Percentiles rank a stretch among this genome's conserved stretches.
phyloP scores from a whole-genome alignment of 2,329 filamentous ascomycete genomes.

The Bipolaris zeicola region DNA sequence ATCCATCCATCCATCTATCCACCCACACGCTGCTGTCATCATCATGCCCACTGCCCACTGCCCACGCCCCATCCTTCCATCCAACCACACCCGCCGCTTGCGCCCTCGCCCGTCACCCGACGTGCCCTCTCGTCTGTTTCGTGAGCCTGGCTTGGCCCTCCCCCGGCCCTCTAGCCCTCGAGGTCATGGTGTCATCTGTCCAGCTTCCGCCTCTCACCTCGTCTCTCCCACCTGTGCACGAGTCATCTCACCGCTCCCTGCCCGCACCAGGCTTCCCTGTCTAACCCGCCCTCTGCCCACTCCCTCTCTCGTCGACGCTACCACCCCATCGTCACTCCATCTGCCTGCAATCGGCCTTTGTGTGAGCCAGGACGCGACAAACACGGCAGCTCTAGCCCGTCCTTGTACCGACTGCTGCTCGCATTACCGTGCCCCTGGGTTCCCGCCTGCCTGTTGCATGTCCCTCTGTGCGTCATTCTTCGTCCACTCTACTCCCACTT shows the following conservation, averaged over 20 bases:
- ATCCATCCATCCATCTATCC: background rate
- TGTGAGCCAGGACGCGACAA: conserved; percentile 23
- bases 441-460: conserved; percentile 5
- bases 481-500: conserved; percentile 2
- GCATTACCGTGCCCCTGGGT: conserved; percentile 27
- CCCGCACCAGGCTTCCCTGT: conserved; percentile 30
- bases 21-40: background rate
- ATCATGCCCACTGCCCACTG: background rate
- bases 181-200: conserved; percentile 44
- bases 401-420: conserved; percentile 23
- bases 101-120: conserved; percentile 41
- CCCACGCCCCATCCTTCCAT: conserved; percentile 1
- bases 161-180: conserved; percentile 9
- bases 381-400: conserved; percentile 38
- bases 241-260: conserved; percentile 47
- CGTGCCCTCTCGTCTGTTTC: conserved; percentile 22
- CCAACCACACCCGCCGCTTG: conserved; percentile 13
- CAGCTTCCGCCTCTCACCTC: conserved; percentile 31
- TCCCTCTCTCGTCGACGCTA: conserved; percentile 34
- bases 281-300: conserved; percentile 19
- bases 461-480: conserved; percentile 23
- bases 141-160: conserved; percentile 26
- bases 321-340: conserved; percentile 28
- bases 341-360: conserved; percentile 30
- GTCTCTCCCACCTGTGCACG: conserved; percentile 25